phyloP scores from a whole-genome alignment of 1,284 basidiomycete species.

The Caloboletus firmus region DNA sequence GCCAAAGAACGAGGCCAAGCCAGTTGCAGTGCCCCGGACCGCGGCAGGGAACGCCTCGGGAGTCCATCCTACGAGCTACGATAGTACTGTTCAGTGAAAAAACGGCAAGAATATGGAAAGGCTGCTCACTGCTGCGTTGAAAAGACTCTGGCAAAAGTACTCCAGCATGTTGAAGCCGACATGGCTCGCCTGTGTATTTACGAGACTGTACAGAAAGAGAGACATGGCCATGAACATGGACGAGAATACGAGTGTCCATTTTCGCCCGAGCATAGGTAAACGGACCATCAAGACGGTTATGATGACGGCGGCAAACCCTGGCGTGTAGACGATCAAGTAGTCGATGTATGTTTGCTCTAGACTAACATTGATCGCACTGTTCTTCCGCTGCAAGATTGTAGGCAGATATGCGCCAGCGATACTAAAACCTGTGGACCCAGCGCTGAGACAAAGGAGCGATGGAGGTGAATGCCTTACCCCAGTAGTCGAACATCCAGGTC shows the following conservation, averaged over 20 bases:
- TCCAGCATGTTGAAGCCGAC: conserved; percentile 17
- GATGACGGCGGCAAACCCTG: conserved; percentile 9
- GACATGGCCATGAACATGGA: conserved; percentile 7
- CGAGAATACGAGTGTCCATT: conserved; percentile 20
- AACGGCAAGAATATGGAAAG: background rate
- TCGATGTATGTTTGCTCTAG: conserved; percentile 15
- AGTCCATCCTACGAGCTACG: conserved; percentile 20
- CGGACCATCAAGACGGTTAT: conserved; percentile 18
- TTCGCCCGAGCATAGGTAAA: conserved; percentile 15
- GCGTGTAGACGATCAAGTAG: conserved; percentile 14
- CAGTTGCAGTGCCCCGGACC: conserved; percentile 17
- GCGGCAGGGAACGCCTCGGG: conserved; percentile 20
- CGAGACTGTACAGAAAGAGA: conserved; percentile 15
- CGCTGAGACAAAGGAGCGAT: background rate
- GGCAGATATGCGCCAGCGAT: conserved; percentile 10
- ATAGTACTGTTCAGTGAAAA: background rate
- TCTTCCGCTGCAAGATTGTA: conserved; percentile 21
- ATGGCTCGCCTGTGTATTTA: conserved; percentile 17
- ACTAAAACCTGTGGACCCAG: background rate
- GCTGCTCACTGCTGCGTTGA: conserved; percentile 8
- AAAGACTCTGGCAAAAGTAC: conserved; percentile 18
- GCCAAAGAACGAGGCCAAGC: conserved; percentile 8
- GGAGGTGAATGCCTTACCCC: conserved; percentile 7
- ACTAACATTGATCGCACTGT: conserved; percentile 8
- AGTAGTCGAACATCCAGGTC: conserved; percentile 16